A percentile compares a stretch with the other conserved stretches of the same genome.
phyloP scores from a whole-genome alignment of 257 asterid species.

The Solanum chiquidenum region DNA sequence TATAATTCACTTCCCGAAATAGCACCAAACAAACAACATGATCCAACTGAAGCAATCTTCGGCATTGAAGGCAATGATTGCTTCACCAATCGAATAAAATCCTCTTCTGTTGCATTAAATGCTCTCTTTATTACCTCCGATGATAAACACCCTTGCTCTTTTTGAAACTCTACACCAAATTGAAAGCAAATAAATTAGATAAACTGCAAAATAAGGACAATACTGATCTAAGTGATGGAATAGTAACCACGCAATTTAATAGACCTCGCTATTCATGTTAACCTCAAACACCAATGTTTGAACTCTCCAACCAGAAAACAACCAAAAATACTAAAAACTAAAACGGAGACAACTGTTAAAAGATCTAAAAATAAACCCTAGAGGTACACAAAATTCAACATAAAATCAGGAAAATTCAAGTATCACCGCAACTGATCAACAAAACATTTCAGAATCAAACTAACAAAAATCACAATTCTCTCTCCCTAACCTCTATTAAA shows the following conservation, averaged over 20 bases:
- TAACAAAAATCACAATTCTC: background rate
- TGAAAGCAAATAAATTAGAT: background rate
- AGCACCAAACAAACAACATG: slow-evolving; percentile 2
- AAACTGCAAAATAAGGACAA: background rate
- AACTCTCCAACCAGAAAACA: background rate
- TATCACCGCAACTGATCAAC: background rate
- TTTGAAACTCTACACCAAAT: slow-evolving; percentile 1
- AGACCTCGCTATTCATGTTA: background rate
- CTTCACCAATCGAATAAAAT: slow-evolving; percentile 12
- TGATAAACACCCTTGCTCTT: slow-evolving; percentile 12
- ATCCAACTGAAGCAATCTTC: slow-evolving; percentile 20
- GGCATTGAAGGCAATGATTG: slow-evolving; percentile 4
- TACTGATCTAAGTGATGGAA: background rate
- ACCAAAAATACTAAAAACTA: background rate
- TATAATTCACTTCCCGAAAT: background rate
- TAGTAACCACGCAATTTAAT: background rate
- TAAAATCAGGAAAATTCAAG: background rate
- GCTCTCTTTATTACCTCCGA: slow-evolving; percentile 21
- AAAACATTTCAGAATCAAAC: background rate
- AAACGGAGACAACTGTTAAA: background rate
- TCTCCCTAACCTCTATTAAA: background rate
- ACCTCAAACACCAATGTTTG: background rate
- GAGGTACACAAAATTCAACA: background rate
- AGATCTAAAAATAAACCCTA: background rate
- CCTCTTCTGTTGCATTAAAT: slow-evolving; percentile 21